Evolutionary conservation across 208 protist species (phyloP).

Genomic region (Paratrypanosoma confusum): DNA sequence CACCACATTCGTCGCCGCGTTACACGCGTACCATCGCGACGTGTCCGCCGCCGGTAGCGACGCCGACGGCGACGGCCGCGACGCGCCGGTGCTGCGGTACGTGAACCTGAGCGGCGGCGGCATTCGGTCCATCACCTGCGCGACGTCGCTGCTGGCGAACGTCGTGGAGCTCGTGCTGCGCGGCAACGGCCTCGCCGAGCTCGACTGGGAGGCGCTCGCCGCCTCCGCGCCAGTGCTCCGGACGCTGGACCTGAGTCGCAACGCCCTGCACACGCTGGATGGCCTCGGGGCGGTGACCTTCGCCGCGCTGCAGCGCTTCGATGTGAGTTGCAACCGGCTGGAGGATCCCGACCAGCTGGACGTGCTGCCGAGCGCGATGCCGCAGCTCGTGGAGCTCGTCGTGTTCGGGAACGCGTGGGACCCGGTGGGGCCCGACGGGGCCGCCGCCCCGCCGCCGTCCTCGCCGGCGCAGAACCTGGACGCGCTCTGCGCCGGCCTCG

Average conservation of each 20-base stretch:
- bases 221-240: conserved; percentile 13
- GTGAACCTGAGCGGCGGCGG: conserved; percentile 33
- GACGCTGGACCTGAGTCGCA: conserved; percentile 42
- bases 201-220: conserved; percentile 6
- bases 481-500: conserved; percentile 12
- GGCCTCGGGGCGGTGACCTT: conserved; percentile 27
- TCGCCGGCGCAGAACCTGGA: neutral
- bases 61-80: conserved; percentile 3
- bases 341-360: conserved; percentile 8
- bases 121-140: too few species aligned
- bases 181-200: conserved; percentile 14
- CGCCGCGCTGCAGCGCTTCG: conserved; percentile 30
- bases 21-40: too few species aligned
- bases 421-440: too few species aligned
- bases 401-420: too few species aligned
- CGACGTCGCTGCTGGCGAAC: neutral
- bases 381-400: neutral
- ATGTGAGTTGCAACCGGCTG: conserved; percentile 51
- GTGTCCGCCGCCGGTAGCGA: neutral
- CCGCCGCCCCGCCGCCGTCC: too few species aligned
- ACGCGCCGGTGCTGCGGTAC: conserved; percentile 32
- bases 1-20: too few species aligned
- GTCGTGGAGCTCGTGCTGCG: conserved; percentile 1
- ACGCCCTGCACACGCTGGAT: conserved; percentile 22
- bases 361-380: conserved; percentile 1